Evolutionary conservation across 2,329 filamentous ascomycete genomes (phyloP).

Genomic region (Raffaelea albimanens): DNA sequence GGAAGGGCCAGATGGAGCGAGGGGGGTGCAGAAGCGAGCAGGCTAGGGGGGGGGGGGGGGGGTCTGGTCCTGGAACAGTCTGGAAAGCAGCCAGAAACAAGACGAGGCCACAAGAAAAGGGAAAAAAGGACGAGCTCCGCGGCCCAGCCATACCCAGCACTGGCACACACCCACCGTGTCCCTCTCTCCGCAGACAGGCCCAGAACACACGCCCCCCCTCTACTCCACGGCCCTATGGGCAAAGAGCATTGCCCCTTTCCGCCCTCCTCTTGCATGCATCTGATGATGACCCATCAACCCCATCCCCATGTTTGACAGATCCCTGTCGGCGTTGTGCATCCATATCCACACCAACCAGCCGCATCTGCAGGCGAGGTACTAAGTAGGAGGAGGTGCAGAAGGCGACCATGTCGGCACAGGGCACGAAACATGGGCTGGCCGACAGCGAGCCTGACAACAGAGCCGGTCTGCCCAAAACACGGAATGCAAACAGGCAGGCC

Average conservation of each 20-base stretch:
- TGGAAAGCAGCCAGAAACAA: no score
- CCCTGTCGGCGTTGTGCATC: slow-evolving; percentile 8
- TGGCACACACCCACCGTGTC: no score
- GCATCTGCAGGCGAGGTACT: slow-evolving; percentile 3
- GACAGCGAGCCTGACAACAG: not conserved
- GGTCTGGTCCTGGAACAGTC: not conserved
- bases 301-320: slow-evolving; percentile 12
- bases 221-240: not conserved
- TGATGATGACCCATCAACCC: slow-evolving; percentile 3
- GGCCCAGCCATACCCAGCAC: not conserved
- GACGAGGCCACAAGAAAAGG: not conserved
- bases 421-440: slow-evolving; percentile 5
- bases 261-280: slow-evolving; percentile 1
- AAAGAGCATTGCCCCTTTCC: not conserved
- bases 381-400: not conserved
- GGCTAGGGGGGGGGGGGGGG: slow-evolving; percentile 6
- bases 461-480: no score
- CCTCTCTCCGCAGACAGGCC: no score
- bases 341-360: slow-evolving; percentile 6
- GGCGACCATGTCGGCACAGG: slow-evolving; percentile 4
- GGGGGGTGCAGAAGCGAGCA: no score
- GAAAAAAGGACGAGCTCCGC: not conserved
- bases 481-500: no score
- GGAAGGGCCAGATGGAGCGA: no score
- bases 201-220: not conserved